Conservation (phyloP, 1,284 basidiomycete genomes). For the Xerocomus nothofagi region DNA sequence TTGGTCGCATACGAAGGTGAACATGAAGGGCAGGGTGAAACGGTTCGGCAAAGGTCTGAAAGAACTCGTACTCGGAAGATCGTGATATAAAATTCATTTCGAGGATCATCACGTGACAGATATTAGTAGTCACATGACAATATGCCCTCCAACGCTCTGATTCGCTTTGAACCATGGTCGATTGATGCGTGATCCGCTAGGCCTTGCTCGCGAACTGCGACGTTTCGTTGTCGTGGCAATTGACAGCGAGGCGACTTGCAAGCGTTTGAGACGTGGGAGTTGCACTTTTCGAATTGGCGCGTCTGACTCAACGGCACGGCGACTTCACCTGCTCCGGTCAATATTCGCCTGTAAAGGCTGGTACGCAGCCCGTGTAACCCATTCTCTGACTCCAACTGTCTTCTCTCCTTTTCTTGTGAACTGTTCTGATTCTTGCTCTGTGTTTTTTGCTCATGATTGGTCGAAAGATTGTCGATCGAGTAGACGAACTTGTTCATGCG, state of each 20-base stretch:
- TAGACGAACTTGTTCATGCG: slow-evolving; percentile 25
- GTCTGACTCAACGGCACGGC: neutral
- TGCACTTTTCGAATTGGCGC: too few species aligned
- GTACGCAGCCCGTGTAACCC: slow-evolving; percentile 3
- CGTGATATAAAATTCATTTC: slow-evolving; percentile 8
- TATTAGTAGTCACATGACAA: slow-evolving; percentile 6
- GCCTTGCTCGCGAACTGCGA: too few species aligned
- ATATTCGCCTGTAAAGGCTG: neutral
- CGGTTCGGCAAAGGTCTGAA: slow-evolving; percentile 45
- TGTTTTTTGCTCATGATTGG: slow-evolving; percentile 28
- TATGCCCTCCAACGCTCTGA: slow-evolving; percentile 1
- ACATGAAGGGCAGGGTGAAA: slow-evolving; percentile 40
- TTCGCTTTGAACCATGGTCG: too few species aligned
- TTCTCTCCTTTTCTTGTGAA: slow-evolving; percentile 24
- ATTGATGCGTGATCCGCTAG: too few species aligned
- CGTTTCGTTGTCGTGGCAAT: too few species aligned
- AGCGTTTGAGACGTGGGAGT: slow-evolving; percentile 4
- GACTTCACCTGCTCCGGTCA: neutral
- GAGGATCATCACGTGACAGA: slow-evolving; percentile 12
- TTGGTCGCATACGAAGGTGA: slow-evolving; percentile 20
- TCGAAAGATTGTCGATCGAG: slow-evolving; percentile 26
- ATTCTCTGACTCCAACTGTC: slow-evolving; percentile 13
- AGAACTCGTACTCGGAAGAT: slow-evolving; percentile 38
- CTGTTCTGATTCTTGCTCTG: slow-evolving; percentile 13
- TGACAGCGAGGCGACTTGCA: neutral